A percentile compares a stretch with the other conserved stretches of the same genome.
These are phyloP conservation scores for Hypoxylon rickii DNA, from an alignment of 495 filamentous ascomycete genomes.

Conservation along the genomic window DNA sequence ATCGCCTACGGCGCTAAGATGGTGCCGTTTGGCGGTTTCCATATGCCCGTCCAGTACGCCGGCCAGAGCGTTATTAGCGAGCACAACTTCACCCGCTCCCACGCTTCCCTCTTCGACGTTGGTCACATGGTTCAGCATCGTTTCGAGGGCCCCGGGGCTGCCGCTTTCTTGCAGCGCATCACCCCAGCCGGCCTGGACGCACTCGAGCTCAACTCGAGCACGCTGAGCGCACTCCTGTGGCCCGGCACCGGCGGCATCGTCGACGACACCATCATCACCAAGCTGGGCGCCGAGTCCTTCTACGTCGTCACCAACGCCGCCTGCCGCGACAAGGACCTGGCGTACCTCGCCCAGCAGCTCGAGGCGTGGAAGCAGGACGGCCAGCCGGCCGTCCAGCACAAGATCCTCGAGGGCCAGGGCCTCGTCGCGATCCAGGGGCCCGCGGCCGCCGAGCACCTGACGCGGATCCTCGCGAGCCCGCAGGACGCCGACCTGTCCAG, in stretches of 20 bases:
- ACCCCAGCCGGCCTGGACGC: constrained; percentile 69
- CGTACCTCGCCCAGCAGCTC: constrained; percentile 70
- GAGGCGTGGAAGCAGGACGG: constrained; percentile 59
- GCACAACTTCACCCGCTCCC: constrained; percentile 84
- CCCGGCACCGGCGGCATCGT: constrained; percentile 84
- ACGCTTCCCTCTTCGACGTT: constrained; percentile 90
- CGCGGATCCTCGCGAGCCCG: constrained; percentile 53
- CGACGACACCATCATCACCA: constrained; percentile 89
- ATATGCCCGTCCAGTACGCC: constrained; percentile 89
- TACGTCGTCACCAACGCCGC: constrained; percentile 98
- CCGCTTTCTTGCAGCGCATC: constrained; percentile 75
- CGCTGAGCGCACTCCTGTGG: constrained; percentile 79
- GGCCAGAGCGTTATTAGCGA: constrained; percentile 75
- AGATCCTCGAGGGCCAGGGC: constrained; percentile 66
- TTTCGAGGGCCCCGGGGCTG: constrained; percentile 77
- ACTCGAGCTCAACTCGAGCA: constrained; percentile 59
- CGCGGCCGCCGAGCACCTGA: constrained; percentile 65
- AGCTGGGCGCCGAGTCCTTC: constrained; percentile 68
- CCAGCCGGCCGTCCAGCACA: constrained; percentile 40
- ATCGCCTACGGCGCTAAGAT: constrained; percentile 81
- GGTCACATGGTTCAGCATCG: constrained; percentile 72
- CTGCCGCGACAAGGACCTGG: constrained; percentile 82
- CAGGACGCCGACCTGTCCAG: constrained; percentile 61
- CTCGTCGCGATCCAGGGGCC: constrained; percentile 91
- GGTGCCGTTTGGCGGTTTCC: constrained; percentile 93